phyloP scores from a whole-genome alignment of 2,329 filamentous ascomycete genomes.

The Calonectria henricotiae region DNA sequence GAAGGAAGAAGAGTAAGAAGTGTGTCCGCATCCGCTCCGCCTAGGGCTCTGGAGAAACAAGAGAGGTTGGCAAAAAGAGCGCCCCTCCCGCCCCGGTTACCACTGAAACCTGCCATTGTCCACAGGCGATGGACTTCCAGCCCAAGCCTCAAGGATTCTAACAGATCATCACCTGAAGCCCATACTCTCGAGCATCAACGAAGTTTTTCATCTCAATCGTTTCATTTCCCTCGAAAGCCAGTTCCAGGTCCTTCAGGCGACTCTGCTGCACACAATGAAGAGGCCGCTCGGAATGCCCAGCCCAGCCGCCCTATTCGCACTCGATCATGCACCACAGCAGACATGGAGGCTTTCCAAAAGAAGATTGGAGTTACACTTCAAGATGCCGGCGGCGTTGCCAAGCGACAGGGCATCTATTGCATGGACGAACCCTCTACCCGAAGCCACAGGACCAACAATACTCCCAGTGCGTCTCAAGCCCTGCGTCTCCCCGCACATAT shows the following conservation, averaged over 20 bases:
- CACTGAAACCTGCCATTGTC: constrained; percentile 2
- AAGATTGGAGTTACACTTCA: neutral
- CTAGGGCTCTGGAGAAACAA: neutral
- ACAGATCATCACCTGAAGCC: neutral
- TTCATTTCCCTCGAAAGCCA: constrained; percentile 7
- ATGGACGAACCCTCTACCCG: neutral
- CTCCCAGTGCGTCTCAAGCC: neutral
- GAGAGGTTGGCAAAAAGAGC: neutral
- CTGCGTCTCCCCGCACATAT: neutral
- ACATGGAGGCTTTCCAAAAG: neutral
- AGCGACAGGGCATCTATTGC: neutral
- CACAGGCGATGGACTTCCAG: constrained; percentile 3
- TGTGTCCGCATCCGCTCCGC: neutral
- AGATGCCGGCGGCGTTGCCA: neutral
- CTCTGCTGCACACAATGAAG: neutral
- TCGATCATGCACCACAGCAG: constrained; percentile 1
- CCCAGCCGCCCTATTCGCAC: neutral
- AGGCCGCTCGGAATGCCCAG: no score
- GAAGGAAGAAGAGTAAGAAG: neutral
- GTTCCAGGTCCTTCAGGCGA: no score
- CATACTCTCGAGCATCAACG: neutral
- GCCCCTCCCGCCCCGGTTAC: neutral
- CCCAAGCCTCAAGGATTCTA: neutral
- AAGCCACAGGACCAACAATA: neutral
- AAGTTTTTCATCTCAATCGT: neutral